Evolutionary conservation across 768 basidiomycete genomes (phyloP).

Genomic region (Leccinum disarticulatum): DNA sequence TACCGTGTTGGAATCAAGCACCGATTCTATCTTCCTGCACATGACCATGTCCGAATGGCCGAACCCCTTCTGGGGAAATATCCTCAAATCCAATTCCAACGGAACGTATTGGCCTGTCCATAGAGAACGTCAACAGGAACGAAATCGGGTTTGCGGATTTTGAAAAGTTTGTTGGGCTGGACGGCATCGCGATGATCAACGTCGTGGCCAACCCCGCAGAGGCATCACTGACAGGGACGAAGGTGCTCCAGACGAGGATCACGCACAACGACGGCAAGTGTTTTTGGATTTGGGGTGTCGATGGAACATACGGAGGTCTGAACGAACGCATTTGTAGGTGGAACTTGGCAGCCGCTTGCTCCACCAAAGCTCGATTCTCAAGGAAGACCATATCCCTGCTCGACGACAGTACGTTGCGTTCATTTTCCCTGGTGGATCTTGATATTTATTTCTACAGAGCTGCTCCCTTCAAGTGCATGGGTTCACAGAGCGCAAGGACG

Average conservation of each 20-base stretch:
- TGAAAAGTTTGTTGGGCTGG: constrained; percentile 94
- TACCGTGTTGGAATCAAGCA: constrained; percentile 92
- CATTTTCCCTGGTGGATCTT: background rate
- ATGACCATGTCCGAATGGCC: constrained; percentile 85
- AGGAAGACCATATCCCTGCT: constrained; percentile 69
- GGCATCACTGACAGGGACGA: constrained; percentile 66
- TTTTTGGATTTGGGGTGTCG: background rate
- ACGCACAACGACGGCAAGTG: constrained; percentile 92
- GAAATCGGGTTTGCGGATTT: constrained; percentile 88
- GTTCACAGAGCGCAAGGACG: constrained; percentile 89
- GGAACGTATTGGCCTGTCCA: constrained; percentile 91
- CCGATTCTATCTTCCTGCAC: constrained; percentile 91
- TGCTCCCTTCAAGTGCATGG: constrained; percentile 93
- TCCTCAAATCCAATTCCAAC: constrained; percentile 96
- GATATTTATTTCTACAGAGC: constrained; percentile 42
- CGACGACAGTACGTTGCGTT: constrained; percentile 50
- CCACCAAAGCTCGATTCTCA: constrained; percentile 79
- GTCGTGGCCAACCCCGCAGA: constrained; percentile 80
- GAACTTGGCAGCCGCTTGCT: constrained; percentile 80
- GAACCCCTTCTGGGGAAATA: constrained; percentile 81
- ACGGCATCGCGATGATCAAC: constrained; percentile 94
- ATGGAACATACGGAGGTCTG: background rate
- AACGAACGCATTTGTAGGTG: constrained; percentile 45
- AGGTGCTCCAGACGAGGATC: constrained; percentile 81
- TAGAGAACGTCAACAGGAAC: constrained; percentile 92